phyloP scores from a whole-genome alignment of 2,329 filamentous ascomycete species.

The Ambrosiella xylebori region DNA sequence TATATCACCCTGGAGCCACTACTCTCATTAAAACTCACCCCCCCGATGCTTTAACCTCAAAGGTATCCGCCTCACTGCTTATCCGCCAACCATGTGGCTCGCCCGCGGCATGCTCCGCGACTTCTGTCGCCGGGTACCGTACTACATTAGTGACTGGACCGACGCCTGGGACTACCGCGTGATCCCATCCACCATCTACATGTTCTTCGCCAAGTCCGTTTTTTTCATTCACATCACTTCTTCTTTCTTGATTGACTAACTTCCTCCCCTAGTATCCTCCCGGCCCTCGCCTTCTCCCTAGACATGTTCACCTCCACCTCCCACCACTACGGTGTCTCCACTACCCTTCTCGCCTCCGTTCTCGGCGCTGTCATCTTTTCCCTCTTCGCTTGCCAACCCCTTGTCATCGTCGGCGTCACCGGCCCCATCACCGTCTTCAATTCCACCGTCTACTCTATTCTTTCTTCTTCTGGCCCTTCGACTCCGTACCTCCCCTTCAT shows the following conservation, averaged over 20 bases:
- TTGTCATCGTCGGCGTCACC: conserved; percentile 83
- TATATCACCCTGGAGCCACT: too few species aligned
- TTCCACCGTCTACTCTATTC: conserved; percentile 85
- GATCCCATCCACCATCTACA: conserved; percentile 72
- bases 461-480: conserved; percentile 43
- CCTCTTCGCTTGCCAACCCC: conserved; percentile 61
- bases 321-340: conserved; percentile 76
- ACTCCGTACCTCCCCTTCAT: conserved; percentile 79
- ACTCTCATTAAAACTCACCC: too few species aligned
- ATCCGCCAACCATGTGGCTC: conserved; percentile 18
- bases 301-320: conserved; percentile 87
- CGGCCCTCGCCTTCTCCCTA: conserved; percentile 72
- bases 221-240: background rate
- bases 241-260: background rate
- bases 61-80: too few species aligned
- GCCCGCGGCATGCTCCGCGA: conserved; percentile 72
- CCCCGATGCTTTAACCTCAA: too few species aligned
- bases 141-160: conserved; percentile 64
- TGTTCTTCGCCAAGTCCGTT: conserved; percentile 82
- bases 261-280: conserved; percentile 48
- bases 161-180: conserved; percentile 88
- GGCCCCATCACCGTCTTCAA: conserved; percentile 89
- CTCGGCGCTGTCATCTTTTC: conserved; percentile 69
- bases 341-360: conserved; percentile 74
- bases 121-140: conserved; percentile 55